Evolutionary conservation across 768 basidiomycete genomes (phyloP), one percentile per base, ranked within the genome.

Genomic region (Holtermannia corniformis): DNA sequence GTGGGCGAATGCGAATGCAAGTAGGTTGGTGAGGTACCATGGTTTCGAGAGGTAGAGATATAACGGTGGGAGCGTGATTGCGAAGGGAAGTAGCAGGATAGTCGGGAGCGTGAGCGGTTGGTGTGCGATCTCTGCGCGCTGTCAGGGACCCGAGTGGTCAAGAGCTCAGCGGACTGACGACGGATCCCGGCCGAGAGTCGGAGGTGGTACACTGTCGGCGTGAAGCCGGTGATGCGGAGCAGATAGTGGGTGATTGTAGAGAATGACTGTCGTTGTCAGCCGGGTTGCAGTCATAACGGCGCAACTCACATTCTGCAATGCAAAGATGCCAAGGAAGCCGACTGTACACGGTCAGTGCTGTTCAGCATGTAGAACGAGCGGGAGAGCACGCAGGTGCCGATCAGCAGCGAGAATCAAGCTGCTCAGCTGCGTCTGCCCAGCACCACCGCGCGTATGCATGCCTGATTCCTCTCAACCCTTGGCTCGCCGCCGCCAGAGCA

Each of bases 1-100:
- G 69, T 85, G 82, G 22, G 84, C 80, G 67, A 93, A 86, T 1
- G 87, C 86, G 47, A 95, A 70, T 0, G 77, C 79, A 41, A 82
- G 57, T 72, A 92, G 65, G 72, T 95, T 85, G 23, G 83, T 85
- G n/a, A 89, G 73, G 24, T 89, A 61, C 45, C 81, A 83, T 25
- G 86, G 82, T 62, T 80, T 81, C 47, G 76, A 76, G 51, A 77
- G 75, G 64, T 86, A 90, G 12, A 87, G 67, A 45, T 79, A 74
- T 2, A 85, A 84, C 1, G 56, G 32, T 1, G 71, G 67, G 20
- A 89, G 81, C 11, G 82, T 62, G 24, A 81, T 62, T 0, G 83
- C 80, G 40, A 87, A 45, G 0, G 73, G 64, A 4, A 67, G 10
- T 26, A 71, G 50, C 25, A 67, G 25, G 2, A 75, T 46, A 13